These are phyloP conservation scores for Entoloma clypeatum DNA, from an alignment of 1,284 basidiomycete species.

Conservation along the genomic window DNA sequence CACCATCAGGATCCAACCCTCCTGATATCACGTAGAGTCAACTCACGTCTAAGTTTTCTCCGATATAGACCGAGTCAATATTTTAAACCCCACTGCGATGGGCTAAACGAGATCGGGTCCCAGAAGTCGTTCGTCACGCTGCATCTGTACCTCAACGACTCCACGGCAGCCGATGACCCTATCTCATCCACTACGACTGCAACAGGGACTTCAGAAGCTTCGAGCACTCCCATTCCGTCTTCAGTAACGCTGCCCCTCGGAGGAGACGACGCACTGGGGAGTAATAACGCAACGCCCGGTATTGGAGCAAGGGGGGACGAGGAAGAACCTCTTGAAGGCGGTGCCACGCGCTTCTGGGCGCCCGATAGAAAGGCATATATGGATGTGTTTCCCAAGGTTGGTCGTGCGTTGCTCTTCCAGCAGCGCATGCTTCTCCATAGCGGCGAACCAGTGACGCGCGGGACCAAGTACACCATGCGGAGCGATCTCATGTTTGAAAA, in stretches of 20 bases:
- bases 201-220: background rate
- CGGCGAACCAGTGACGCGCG: conserved; percentile 33
- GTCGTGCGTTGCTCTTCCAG: conserved; percentile 38
- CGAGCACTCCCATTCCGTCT: background rate
- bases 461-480: conserved; percentile 38
- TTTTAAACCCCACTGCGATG: conserved; percentile 40
- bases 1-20: background rate
- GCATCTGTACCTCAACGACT: conserved; percentile 37
- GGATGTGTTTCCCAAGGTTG: conserved; percentile 34
- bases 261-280: background rate
- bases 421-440: conserved; percentile 40
- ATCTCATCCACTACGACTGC: background rate
- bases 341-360: conserved; percentile 38
- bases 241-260: background rate
- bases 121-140: conserved; percentile 38
- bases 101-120: conserved; percentile 26
- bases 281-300: background rate
- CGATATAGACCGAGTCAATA: conserved; percentile 39
- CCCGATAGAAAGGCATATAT: conserved; percentile 34
- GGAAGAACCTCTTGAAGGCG: conserved; percentile 25
- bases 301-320: too few relatives aligned
- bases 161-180: conserved; percentile 9
- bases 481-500: conserved; percentile 36
- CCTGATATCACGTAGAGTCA: conserved; percentile 23
- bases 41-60: conserved; percentile 37